phyloP scores from a whole-genome alignment of 2,329 filamentous ascomycete species.

The Colletotrichum orchidophilum region DNA sequence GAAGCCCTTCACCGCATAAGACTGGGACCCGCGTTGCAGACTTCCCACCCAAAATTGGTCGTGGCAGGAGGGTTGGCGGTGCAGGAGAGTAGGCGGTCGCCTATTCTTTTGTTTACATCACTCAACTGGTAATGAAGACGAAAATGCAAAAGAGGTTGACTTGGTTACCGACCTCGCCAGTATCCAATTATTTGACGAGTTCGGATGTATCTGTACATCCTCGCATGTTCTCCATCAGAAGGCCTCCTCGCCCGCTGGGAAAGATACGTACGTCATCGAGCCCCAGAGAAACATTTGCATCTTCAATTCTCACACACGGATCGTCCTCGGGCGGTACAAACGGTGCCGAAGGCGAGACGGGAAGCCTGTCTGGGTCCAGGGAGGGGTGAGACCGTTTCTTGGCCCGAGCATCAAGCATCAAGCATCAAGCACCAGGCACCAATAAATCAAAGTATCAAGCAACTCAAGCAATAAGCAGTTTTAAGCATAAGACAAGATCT shows the following conservation, averaged over 20 bases:
- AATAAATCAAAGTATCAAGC: not conserved
- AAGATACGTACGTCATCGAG: not conserved
- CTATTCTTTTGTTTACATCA: not conserved
- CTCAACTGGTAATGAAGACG: not conserved
- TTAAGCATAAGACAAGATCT: not conserved
- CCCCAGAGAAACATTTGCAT: not conserved
- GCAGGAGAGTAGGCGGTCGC: no score
- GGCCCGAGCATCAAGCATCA: not conserved
- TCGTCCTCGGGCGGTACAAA: not conserved
- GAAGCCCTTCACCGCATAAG: not conserved
- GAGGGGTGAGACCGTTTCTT: not conserved
- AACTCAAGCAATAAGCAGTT: not conserved
- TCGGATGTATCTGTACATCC: not conserved
- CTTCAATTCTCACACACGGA: not conserved
- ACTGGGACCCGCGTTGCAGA: not conserved
- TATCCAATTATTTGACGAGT: not conserved
- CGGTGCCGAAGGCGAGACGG: not conserved
- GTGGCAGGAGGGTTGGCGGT: not conserved
- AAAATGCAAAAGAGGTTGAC: not conserved
- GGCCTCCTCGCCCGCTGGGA: not conserved
- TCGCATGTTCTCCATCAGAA: not conserved
- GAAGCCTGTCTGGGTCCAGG: not conserved
- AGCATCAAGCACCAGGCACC: not conserved
- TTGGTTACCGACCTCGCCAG: not conserved
- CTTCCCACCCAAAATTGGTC: not conserved